Percentiles rank a stretch among this genome's conserved stretches.
Evolutionary conservation across 306 rosid genomes (phyloP).

Genomic region (Quercus rubra): DNA sequence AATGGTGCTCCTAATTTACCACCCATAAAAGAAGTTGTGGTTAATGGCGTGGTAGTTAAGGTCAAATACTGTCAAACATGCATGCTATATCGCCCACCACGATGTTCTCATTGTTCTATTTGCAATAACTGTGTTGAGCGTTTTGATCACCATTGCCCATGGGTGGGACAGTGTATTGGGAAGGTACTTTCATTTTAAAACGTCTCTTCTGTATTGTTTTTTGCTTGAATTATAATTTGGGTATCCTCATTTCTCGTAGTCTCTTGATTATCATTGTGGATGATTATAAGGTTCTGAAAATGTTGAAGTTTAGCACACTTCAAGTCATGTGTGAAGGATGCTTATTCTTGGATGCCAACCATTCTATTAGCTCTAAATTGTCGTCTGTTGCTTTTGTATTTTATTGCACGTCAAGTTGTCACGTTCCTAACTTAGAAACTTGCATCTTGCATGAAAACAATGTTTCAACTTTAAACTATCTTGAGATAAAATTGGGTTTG

Average conservation of each 20-base stretch:
- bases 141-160: conserved; percentile 93
- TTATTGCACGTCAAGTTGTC: not conserved
- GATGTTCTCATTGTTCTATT: conserved; percentile 76
- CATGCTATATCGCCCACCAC: conserved; percentile 74
- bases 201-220: not conserved
- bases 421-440: not conserved
- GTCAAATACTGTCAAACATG: conserved; percentile 76
- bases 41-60: conserved; percentile 50
- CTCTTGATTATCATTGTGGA: not conserved
- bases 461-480: not conserved
- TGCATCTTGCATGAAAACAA: not conserved
- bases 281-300: not conserved
- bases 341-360: not conserved
- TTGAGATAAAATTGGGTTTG: not conserved
- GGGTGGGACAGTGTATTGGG: conserved; percentile 92
- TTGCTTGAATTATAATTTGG: not conserved
- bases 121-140: conserved; percentile 80
- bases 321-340: not conserved
- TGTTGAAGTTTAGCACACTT: not conserved
- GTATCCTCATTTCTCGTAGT: not conserved
- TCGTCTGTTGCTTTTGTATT: not conserved
- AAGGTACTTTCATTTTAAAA: conserved; percentile 37
- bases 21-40: conserved; percentile 50
- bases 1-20: conserved; percentile 35
- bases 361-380: not conserved